Base-by-base conservation (phyloP, 371 early-diverging fungal species). In the Nematocida sp. region DNA sequence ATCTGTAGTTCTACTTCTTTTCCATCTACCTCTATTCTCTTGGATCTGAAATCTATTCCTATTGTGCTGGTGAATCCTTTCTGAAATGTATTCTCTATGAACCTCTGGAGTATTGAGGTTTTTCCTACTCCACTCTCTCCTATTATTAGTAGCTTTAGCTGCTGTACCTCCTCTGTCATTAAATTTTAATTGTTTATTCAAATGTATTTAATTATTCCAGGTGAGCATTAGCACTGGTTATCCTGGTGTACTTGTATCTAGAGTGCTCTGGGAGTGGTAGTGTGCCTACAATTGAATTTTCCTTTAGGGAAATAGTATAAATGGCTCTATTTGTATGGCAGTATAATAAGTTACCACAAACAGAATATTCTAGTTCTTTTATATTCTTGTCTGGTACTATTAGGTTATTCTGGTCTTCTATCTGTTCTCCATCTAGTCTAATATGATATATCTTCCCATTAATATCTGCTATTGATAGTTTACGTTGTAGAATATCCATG, bases 1-100 rank as follows among this genome's bases (percentile, higher is more conserved):
- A 95, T 84, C 34, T 92, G 91, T 34, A 95, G 86, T 83, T 94
- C 92, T 37, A 94, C 90, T 11, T 86, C 86, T 83, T 87, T 88
- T 78, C 90, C 90, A 78, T 91, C 89, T 79, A 92, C 87, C 75
- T 88, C 86, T 65, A 94, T 90, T 29, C 83, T 83, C 82, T 82
- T 79, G 80, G 79, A 54, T 17, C 75, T 40, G 45, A 76, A 78
- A 46, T 81, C 78, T 47, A 82, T 77, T 23, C 81, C 82, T 40
- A 82, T 78, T 1, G 82, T 82, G 61, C 67, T 81, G 21, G 74
- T 61, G 15, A 82, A 53, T 19, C 61, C 34, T 34, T 70, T 65
- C 31, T 74, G 64, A 53, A 80, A 80, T 35, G 58, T 70, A 47
- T 82, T 75, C 21, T 70, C 63, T 25, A 67, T 78, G 61, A 78